phyloP scores from a whole-genome alignment of 331 rosid genomes.

The Malus hybrid region DNA sequence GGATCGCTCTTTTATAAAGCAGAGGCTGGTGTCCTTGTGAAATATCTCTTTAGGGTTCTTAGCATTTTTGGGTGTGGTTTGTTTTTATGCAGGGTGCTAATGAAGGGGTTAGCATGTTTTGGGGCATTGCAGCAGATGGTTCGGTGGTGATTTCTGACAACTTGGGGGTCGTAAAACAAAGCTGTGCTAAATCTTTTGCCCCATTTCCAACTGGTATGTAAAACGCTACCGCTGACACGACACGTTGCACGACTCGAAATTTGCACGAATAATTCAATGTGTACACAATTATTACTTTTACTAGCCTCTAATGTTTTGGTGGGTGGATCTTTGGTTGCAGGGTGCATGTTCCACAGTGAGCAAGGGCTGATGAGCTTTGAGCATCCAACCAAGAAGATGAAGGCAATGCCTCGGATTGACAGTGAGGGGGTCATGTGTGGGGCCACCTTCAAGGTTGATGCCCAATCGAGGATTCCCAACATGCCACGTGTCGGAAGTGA shows the following conservation, averaged over 20 bases:
- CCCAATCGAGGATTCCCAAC: constrained; percentile 43
- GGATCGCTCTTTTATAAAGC: too few species aligned
- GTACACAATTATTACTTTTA: too few species aligned
- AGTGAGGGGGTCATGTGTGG: constrained; percentile 96
- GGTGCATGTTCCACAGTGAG: constrained; percentile 86
- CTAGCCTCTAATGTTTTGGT: not conserved
- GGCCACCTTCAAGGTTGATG: constrained; percentile 80
- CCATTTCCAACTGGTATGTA: constrained; percentile 77
- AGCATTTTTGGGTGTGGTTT: not conserved
- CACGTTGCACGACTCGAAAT: not conserved
- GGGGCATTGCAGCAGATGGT: constrained; percentile 89
- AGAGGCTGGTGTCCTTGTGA: not conserved
- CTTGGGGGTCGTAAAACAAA: constrained; percentile 53
- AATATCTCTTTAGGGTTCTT: not conserved
- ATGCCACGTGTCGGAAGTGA: constrained; percentile 99
- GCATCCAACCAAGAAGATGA: constrained; percentile 83
- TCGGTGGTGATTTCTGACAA: constrained; percentile 68
- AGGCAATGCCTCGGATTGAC: constrained; percentile 90
- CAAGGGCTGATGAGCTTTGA: constrained; percentile 76
- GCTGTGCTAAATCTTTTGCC: constrained; percentile 92
- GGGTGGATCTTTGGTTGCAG: constrained; percentile 33
- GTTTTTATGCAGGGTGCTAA: constrained; percentile 50
- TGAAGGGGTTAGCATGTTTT: constrained; percentile 53
- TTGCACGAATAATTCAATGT: too few species aligned
- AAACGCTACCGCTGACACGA: not conserved